Conservation (phyloP, 257 asterid species). For the Knoxia roxburghii region DNA sequence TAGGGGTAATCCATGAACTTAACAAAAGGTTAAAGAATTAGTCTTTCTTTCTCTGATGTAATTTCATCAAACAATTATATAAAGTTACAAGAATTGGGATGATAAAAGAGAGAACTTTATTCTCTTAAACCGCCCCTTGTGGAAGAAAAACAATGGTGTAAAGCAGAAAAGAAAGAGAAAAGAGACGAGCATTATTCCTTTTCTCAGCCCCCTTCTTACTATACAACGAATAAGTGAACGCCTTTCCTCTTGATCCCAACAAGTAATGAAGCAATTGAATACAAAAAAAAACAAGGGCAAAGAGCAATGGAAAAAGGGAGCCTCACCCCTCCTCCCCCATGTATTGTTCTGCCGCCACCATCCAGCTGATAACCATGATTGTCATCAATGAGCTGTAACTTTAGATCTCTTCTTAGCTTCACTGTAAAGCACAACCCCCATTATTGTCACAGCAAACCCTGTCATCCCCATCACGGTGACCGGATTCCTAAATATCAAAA, state of each 20-base stretch:
- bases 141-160: slow-evolving; percentile 34
- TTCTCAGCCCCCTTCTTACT: slow-evolving; percentile 37
- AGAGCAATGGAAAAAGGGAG: slow-evolving; percentile 20
- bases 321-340: slow-evolving; percentile 22
- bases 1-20: slow-evolving; percentile 18
- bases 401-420: slow-evolving; percentile 92
- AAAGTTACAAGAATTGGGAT: slow-evolving; percentile 41
- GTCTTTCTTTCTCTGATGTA: slow-evolving; percentile 24
- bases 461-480: slow-evolving; percentile 92
- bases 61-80: slow-evolving; percentile 26
- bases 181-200: slow-evolving; percentile 29
- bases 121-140: slow-evolving; percentile 46
- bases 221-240: slow-evolving; percentile 39
- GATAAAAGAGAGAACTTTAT: slow-evolving; percentile 72
- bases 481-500: slow-evolving; percentile 86
- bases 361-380: slow-evolving; percentile 11
- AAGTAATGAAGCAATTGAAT: slow-evolving; percentile 24
- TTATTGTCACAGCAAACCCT: slow-evolving; percentile 76
- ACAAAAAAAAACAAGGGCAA: slow-evolving; percentile 18
- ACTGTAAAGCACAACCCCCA: slow-evolving; percentile 96
- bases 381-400: slow-evolving; percentile 62
- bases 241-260: slow-evolving; percentile 27
- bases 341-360: slow-evolving; percentile 14
- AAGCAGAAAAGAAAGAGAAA: slow-evolving; percentile 28
- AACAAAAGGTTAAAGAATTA: slow-evolving; percentile 36